Evolutionary conservation across 805 yeast species (phyloP).

Genomic region (Metschnikowia orientalis): DNA sequence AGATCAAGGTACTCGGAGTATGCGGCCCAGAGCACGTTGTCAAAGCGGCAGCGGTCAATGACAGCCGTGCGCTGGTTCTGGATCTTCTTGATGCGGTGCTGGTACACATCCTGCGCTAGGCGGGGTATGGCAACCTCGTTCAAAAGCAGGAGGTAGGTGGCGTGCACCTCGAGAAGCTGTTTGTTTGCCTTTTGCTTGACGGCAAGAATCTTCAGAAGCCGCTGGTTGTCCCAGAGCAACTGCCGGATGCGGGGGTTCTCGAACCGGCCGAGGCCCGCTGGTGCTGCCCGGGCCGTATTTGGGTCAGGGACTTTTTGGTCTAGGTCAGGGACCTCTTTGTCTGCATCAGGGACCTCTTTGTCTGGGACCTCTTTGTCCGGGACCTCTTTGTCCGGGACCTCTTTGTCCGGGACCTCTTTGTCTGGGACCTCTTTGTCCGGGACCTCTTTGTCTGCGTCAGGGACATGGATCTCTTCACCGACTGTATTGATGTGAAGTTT

Average conservation of each 20-base stretch:
- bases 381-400: too few relatives aligned
- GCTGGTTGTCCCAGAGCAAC: constrained; percentile 27
- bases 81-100: constrained; percentile 5
- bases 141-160: constrained; percentile 30
- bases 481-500: constrained; percentile 10
- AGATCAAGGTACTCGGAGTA: constrained; percentile 10
- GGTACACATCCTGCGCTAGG: constrained; percentile 21
- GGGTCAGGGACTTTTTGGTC: too few relatives aligned
- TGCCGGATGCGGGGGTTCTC: constrained; percentile 19
- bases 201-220: constrained; percentile 20
- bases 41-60: constrained; percentile 4
- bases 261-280: constrained; percentile 7
- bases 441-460: too few relatives aligned
- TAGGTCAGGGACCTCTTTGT: neutral
- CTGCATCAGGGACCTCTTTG: too few relatives aligned
- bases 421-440: too few relatives aligned
- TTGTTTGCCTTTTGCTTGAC: constrained; percentile 21
- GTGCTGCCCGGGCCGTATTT: too few relatives aligned
- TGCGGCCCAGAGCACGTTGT: constrained; percentile 10
- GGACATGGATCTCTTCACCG: too few relatives aligned
- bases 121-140: constrained; percentile 25
- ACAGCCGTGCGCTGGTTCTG: neutral
- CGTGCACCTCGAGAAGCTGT: constrained; percentile 20
- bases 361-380: too few relatives aligned
- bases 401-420: too few relatives aligned